Evolutionary conservation across 1,139 yeast species (phyloP).

Genomic region (Blastobotrys illinoisensis): DNA sequence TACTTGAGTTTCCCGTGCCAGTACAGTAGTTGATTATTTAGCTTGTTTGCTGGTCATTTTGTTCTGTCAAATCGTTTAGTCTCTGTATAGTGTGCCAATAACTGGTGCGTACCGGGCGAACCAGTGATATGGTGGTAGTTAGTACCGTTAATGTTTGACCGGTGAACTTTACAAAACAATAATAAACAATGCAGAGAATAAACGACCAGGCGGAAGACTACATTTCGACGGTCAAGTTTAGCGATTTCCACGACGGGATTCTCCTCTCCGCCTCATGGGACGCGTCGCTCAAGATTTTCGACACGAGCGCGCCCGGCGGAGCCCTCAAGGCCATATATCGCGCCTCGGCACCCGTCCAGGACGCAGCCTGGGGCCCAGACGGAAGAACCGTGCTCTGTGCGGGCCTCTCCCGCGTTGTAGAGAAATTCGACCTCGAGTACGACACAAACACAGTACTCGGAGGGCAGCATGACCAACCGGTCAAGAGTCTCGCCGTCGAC

Average conservation of each 20-base stretch:
- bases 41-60: too few species aligned
- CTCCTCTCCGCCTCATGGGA: slow-evolving; percentile 34
- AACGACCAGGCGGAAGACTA: not conserved
- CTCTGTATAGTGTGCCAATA: too few species aligned
- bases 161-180: not conserved
- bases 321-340: not conserved
- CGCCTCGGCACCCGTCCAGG: slow-evolving; percentile 18
- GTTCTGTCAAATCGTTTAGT: too few species aligned
- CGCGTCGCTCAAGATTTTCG: slow-evolving; percentile 28
- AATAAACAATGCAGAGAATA: not conserved
- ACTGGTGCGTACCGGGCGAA: too few species aligned
- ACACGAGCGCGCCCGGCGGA: not conserved
- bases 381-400: slow-evolving; percentile 1
- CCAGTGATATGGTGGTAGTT: not conserved
- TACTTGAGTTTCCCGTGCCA: too few species aligned
- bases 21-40: too few species aligned
- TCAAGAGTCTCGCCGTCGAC: slow-evolving; percentile 30
- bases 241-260: slow-evolving; percentile 1
- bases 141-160: too few species aligned
- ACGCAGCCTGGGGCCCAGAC: slow-evolving; percentile 13
- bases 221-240: not conserved
- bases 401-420: not conserved
- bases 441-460: slow-evolving; percentile 19
- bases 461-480: slow-evolving; percentile 32
- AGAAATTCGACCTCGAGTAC: not conserved